Conservation (phyloP, 1,284 basidiomycete genomes). For the Stereum hirsutum region DNA sequence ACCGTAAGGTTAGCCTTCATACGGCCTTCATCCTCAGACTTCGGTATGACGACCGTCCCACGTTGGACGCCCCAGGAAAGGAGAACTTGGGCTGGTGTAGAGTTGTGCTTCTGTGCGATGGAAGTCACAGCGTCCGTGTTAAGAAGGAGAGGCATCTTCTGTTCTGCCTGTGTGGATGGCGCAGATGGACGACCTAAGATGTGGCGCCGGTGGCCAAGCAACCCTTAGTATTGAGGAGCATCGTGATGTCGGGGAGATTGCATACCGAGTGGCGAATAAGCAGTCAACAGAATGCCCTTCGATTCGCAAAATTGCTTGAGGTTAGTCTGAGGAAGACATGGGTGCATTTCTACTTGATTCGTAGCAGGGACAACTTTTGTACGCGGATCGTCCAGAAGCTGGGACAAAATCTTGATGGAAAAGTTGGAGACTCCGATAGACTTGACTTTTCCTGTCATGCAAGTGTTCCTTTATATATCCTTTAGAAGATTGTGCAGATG, state of each 20-base stretch:
- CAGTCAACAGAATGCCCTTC: constrained; percentile 38
- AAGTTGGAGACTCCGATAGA: constrained; percentile 45
- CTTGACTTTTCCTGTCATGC: too few relatives aligned
- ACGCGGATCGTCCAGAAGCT: constrained; percentile 20
- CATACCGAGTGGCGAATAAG: constrained; percentile 43
- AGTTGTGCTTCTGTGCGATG: constrained; percentile 36
- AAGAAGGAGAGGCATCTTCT: too few relatives aligned
- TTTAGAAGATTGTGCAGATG: too few relatives aligned
- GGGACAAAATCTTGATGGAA: constrained; percentile 28
- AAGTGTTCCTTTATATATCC: too few relatives aligned
- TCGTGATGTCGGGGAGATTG: neutral
- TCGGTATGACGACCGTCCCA: constrained; percentile 34
- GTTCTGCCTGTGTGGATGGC: neutral
- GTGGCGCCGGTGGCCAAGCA: too few relatives aligned
- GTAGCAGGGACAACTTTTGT: constrained; percentile 37
- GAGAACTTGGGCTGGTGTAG: constrained; percentile 42
- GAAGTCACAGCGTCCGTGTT: constrained; percentile 9
- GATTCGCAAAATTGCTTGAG: constrained; percentile 35
- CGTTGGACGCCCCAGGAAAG: constrained; percentile 41
- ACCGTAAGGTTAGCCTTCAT: constrained; percentile 39
- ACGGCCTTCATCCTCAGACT: constrained; percentile 36
- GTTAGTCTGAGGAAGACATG: constrained; percentile 32
- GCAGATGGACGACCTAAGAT: neutral
- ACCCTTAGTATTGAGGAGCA: too few relatives aligned
- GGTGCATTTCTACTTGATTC: constrained; percentile 43